phyloP scores from a whole-genome alignment of 2,329 filamentous ascomycete species.

The Aspergillus phoenicis region DNA sequence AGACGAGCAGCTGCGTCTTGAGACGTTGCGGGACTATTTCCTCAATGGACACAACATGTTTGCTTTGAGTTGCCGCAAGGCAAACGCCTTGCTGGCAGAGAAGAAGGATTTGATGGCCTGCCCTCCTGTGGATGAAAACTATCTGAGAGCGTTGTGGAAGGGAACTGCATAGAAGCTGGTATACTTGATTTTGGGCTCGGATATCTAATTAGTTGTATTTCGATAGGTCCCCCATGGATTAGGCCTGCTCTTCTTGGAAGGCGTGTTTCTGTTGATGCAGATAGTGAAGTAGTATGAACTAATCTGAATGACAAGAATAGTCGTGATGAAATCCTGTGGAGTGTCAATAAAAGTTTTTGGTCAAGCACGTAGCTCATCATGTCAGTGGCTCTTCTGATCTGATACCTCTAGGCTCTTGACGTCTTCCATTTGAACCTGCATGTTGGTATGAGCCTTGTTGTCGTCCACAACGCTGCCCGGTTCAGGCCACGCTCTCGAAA shows the following conservation, averaged over 20 bases:
- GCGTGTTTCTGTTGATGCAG: background rate
- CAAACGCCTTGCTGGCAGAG: background rate
- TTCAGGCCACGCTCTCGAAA: too few relatives aligned
- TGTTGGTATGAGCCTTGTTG: too few relatives aligned
- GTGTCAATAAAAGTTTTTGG: too few relatives aligned
- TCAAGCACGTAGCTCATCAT: too few relatives aligned
- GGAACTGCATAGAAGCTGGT: background rate
- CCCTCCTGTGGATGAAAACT: background rate
- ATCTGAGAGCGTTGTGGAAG: background rate
- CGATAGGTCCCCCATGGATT: too few relatives aligned
- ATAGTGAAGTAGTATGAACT: background rate
- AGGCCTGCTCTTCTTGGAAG: background rate
- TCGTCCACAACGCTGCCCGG: too few relatives aligned
- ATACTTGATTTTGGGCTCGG: background rate
- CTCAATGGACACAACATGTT: slow-evolving; percentile 4
- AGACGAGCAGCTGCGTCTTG: background rate
- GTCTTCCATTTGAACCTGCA: too few relatives aligned
- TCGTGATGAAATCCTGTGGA: background rate
- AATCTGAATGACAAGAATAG: background rate
- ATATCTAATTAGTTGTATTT: too few relatives aligned
- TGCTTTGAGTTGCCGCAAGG: background rate
- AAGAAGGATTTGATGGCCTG: background rate
- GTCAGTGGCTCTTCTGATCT: too few relatives aligned
- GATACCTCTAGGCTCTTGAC: too few relatives aligned
- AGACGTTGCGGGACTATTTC: slow-evolving; percentile 2